Percentiles rank a stretch among this genome's conserved stretches.
Evolutionary conservation across 2,329 filamentous ascomycete genomes (phyloP).

Genomic region (Pyrenochaeta sp.): DNA sequence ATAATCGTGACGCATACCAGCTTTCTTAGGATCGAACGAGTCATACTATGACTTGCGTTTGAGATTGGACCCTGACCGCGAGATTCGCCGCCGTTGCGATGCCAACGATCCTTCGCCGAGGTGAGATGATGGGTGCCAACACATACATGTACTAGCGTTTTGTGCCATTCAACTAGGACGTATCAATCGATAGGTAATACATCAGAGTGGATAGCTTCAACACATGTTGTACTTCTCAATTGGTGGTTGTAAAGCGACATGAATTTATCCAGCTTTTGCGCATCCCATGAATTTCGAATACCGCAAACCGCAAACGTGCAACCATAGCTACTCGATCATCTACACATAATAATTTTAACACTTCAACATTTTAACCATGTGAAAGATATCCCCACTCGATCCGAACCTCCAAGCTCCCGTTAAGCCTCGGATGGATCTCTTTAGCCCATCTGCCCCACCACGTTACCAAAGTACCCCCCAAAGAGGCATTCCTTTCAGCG

Average conservation of each 20-base stretch:
- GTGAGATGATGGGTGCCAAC: neutral
- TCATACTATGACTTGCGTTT: neutral
- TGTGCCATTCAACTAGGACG: neutral
- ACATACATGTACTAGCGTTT: neutral
- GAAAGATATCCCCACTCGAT: neutral
- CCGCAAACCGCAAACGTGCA: neutral
- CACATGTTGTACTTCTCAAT: neutral
- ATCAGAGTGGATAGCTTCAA: neutral
- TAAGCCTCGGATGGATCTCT: conserved; percentile 25
- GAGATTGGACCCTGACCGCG: neutral
- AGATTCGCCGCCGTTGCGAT: neutral
- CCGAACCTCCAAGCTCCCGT: neutral
- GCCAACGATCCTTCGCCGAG: neutral
- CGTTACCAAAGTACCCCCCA: conserved; percentile 18
- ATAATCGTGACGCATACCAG: neutral
- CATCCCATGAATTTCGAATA: too few relatives aligned
- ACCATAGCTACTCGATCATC: neutral
- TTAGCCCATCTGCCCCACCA: conserved; percentile 13
- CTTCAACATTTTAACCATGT: neutral
- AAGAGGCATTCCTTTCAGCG: neutral
- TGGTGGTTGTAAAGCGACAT: neutral
- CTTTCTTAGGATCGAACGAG: neutral
- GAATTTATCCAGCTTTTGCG: too few relatives aligned
- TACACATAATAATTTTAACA: neutral
- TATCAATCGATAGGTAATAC: neutral